Evolutionary conservation across 768 basidiomycete genomes (phyloP).

Genomic region (Serendipita sp.): DNA sequence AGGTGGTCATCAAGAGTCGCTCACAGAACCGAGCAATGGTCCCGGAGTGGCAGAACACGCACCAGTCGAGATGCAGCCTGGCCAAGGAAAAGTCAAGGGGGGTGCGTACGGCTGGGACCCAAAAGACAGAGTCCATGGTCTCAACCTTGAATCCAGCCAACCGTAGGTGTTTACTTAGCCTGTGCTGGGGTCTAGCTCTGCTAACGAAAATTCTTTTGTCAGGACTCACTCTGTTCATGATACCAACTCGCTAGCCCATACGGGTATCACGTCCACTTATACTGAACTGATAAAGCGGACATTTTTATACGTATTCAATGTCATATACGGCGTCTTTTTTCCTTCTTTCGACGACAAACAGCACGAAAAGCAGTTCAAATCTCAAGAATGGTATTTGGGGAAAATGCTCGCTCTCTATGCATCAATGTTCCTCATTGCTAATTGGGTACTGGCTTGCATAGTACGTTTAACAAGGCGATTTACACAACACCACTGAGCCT

Average conservation of each 20-base stretch:
- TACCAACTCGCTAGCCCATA: neutral
- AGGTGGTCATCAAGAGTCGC: conserved; percentile 10
- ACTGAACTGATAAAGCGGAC: conserved; percentile 13
- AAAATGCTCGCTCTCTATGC: conserved; percentile 52
- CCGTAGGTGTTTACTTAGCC: conserved; percentile 7
- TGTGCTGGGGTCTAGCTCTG: neutral
- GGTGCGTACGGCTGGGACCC: conserved; percentile 19
- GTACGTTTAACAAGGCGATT: neutral
- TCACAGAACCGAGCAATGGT: conserved; percentile 2
- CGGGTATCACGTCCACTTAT: conserved; percentile 9
- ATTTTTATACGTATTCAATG: conserved; percentile 44
- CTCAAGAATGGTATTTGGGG: conserved; percentile 59
- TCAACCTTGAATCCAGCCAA: conserved; percentile 20
- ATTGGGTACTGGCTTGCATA: conserved; percentile 41
- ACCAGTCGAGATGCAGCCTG: conserved; percentile 31
- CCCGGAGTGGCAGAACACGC: neutral
- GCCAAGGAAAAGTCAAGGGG: conserved; percentile 35
- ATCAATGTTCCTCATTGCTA: conserved; percentile 43
- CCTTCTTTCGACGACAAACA: conserved; percentile 44
- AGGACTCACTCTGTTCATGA: conserved; percentile 3
- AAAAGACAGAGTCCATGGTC: conserved; percentile 21
- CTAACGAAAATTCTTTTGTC: neutral
- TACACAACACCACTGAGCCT: neutral
- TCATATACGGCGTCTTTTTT: conserved; percentile 38
- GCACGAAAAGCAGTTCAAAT: conserved; percentile 31